Evolutionary conservation across 805 yeast species (phyloP), one percentile per base, ranked within the genome.

Genomic region (Schwanniomyces pseudopolymorphus): DNA sequence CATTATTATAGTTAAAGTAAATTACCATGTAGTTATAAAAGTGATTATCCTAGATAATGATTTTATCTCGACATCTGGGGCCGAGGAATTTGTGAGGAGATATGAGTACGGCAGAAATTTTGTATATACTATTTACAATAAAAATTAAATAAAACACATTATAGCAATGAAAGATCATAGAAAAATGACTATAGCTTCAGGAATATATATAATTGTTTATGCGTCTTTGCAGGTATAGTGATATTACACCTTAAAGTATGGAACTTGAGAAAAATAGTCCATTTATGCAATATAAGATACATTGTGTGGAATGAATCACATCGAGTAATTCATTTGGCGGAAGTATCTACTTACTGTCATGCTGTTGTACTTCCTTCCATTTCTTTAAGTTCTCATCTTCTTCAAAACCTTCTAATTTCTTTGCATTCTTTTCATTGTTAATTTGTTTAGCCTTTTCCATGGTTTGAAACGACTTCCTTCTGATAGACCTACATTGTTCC

Each of bases 401-500:
- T 4, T 50, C 50, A 21, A 52, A 46, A 36, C 53, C 47, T 24
- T 62, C 64, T 57, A 65, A 58, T 52, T 64, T 66, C 55, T 61
- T 61, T 26, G 49, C 52, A 47, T 63, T 62, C 50, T 65, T 70
- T 41, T 67, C 72, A 46, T 53, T 60, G 43, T 64, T 73, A 46
- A 54, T 72, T 47, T 78, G 79, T 55, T 81, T 83, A 0, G 96
- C 96, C 57, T 78, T 66, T 47, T 80, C 83, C 40, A 91, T 85
- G 47, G 84, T 82, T 49, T 79, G 78, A 60, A 81, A 76, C 45
- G 87, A 81, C 51, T 80, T 78, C 57, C 84, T 75, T 62, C 96
- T 75, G 40, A 81, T 75, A 41, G 81, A 74, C 48, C 96, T 75
- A 64, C 98, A 91, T 66, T 89, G 96, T 61, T 91, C 97, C 96